A percentile compares a stretch with the other conserved stretches of the same genome.
Evolutionary conservation across 1,139 yeast species (phyloP).

Genomic region (Taphrina betulina): DNA sequence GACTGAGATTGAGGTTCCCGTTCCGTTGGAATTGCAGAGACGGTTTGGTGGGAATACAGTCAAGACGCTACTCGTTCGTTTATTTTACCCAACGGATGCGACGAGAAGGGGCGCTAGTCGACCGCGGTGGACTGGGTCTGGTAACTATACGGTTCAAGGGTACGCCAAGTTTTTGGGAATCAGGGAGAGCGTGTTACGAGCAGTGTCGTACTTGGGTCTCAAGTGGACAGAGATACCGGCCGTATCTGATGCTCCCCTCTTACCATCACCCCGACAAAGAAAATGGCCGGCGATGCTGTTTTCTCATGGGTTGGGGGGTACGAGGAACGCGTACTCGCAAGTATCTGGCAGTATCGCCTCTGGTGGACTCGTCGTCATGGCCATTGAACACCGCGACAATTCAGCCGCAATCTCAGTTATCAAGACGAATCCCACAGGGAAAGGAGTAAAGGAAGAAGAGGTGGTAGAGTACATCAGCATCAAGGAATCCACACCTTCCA

Average conservation of each 20-base stretch:
- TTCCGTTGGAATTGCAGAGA: slow-evolving; percentile 36
- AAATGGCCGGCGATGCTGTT: slow-evolving; percentile 39
- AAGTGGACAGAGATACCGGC: slow-evolving; percentile 37
- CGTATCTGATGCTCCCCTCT: slow-evolving; percentile 29
- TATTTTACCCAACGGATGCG: slow-evolving; percentile 37
- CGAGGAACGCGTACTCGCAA: slow-evolving; percentile 39
- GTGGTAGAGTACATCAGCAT: slow-evolving; percentile 23
- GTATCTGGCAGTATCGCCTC: slow-evolving; percentile 39
- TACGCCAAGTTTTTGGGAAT: slow-evolving; percentile 29
- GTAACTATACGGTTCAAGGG: slow-evolving; percentile 32
- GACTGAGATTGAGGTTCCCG: slow-evolving; percentile 38
- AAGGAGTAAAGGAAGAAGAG: slow-evolving; percentile 27
- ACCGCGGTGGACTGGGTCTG: slow-evolving; percentile 36
- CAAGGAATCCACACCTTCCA: slow-evolving; percentile 37
- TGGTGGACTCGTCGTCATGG: slow-evolving; percentile 38
- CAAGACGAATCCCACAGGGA: neutral
- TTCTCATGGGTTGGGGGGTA: slow-evolving; percentile 40
- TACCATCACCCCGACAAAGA: slow-evolving; percentile 23
- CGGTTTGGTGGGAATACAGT: slow-evolving; percentile 35
- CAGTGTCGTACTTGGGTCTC: slow-evolving; percentile 31
- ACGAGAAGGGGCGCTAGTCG: slow-evolving; percentile 4
- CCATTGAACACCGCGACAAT: slow-evolving; percentile 39
- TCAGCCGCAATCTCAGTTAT: slow-evolving; percentile 38
- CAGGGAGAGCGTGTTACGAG: slow-evolving; percentile 27
- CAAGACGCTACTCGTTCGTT: slow-evolving; percentile 39